Base-by-base conservation (phyloP, 2,329 filamentous ascomycete species). In the Trichoderma semiorbis region DNA sequence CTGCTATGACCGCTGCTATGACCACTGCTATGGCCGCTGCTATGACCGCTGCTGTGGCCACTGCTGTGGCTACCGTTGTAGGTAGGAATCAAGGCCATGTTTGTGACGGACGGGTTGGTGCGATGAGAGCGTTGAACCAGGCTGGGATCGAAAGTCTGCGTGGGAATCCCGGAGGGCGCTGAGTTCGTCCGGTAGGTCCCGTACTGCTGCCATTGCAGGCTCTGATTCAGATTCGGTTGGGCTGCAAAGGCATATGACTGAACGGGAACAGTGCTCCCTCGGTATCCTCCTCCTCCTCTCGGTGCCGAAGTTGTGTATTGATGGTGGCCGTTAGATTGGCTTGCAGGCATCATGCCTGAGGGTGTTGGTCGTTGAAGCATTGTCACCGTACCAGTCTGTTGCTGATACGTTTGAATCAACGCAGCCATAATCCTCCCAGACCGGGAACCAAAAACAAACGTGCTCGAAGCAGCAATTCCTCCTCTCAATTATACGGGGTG, bases 361-460 rank as follows among this genome's bases (percentile, higher is more conserved):
- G 92, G 91, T 69, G 87, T 86, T 74, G 91, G 89, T 80, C 91
- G 89, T 81, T 94, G 92, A 78, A 95, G 90, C 88, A 94, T 92
- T 75, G 91, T 91, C 78, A 90, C 87, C 76, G 92, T 90, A 81
- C 87, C 86, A 79, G 90, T 90, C 83, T 93, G 91, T 84, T 93
- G 91, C 78, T 92, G 89, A 80, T 92, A 93, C 74, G 91, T 90
- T 84, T 95, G 93, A 79, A 95, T 91, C 85, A 95, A 87, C 82
- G 93, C 92, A 85, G 93, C 93, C 93, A 96, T 95, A 81, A 80
- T 91, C 86, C 53, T 66, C 68, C 36, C 57, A 57, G 24, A 50
- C 34, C 16, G 39, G 53, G 68, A 65, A 64, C 24, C 57, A 14
- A 55, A 10, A 39, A 28, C 18, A 36, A 24, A 16, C 30, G 43